Conservation (phyloP, 495 filamentous ascomycete genomes). For the Xylaria intraflava region DNA sequence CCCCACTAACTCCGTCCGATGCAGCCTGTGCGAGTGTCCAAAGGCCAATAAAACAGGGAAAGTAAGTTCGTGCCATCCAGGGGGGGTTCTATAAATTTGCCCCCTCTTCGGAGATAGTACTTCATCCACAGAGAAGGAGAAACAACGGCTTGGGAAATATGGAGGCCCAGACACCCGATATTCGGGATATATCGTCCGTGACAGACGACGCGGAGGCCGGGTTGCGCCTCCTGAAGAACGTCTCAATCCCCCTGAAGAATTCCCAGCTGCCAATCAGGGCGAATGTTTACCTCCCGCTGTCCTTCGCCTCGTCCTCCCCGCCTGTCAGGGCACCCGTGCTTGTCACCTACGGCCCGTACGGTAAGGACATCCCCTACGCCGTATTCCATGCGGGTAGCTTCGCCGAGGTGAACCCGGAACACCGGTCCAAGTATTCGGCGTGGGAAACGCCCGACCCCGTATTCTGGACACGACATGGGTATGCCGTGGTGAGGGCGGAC, state of each 20-base stretch:
- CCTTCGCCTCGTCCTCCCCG: neutral
- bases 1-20: neutral
- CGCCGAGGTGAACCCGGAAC: conserved; percentile 41
- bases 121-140: no score
- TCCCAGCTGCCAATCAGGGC: conserved; percentile 24
- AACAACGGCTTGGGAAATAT: neutral
- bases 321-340: conserved; percentile 40
- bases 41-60: no score
- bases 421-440: conserved; percentile 46
- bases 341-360: conserved; percentile 57
- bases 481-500: conserved; percentile 55
- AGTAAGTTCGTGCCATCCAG: no score
- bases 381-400: conserved; percentile 38
- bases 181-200: conserved; percentile 16
- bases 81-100: no score
- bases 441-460: conserved; percentile 61
- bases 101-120: no score
- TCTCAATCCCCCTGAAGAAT: conserved; percentile 24
- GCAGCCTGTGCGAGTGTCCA: neutral
- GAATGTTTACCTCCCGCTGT: conserved; percentile 27
- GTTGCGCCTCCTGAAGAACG: conserved; percentile 20
- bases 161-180: conserved; percentile 16
- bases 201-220: conserved; percentile 8
- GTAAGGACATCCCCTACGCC: conserved; percentile 53
- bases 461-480: conserved; percentile 57